Percentiles rank a stretch among this genome's conserved stretches.
Conservation (phyloP, 2,329 filamentous ascomycete genomes). For the Sporothrix brunneoviolacea region DNA sequence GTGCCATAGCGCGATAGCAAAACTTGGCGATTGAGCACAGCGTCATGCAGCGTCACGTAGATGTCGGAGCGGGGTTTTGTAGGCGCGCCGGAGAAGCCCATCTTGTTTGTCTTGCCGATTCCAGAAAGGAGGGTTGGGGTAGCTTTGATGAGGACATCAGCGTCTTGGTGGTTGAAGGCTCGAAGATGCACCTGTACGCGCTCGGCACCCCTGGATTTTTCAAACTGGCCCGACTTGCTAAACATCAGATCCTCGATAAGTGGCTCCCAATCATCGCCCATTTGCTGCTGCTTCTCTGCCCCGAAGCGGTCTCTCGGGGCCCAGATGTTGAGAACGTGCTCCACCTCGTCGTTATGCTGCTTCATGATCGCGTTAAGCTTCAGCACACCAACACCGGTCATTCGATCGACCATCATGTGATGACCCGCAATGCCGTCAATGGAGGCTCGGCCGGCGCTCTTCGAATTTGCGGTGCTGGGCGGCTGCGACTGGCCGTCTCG, state of each 20-base stretch:
- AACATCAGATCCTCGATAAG: slow-evolving; percentile 67
- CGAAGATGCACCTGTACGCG: slow-evolving; percentile 73
- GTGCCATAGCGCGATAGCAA: slow-evolving; percentile 60
- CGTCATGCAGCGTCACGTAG: slow-evolving; percentile 78
- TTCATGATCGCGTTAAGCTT: slow-evolving; percentile 70
- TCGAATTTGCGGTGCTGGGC: slow-evolving; percentile 52
- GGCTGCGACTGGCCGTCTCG: slow-evolving; percentile 44
- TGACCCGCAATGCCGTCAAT: slow-evolving; percentile 11
- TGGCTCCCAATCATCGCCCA: slow-evolving; percentile 63
- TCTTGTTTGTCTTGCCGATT: slow-evolving; percentile 73
- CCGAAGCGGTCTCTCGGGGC: slow-evolving; percentile 49
- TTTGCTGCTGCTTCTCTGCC: slow-evolving; percentile 51
- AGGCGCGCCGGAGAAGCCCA: slow-evolving; percentile 89
- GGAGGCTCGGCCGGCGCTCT: slow-evolving; percentile 16
- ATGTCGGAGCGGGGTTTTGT: slow-evolving; percentile 88
- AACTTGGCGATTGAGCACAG: slow-evolving; percentile 70
- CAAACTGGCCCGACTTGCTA: slow-evolving; percentile 66
- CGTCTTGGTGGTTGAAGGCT: slow-evolving; percentile 69
- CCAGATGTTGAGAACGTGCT: slow-evolving; percentile 75
- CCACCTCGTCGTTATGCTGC: slow-evolving; percentile 61
- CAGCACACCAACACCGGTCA: slow-evolving; percentile 69
- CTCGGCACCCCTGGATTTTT: slow-evolving; percentile 65
- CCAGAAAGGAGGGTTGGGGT: slow-evolving; percentile 83
- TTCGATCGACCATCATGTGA: slow-evolving; percentile 52
- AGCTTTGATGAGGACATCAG: slow-evolving; percentile 72